Conservation (phyloP, 2,329 filamentous ascomycete species). For the Colletotrichum shisoi region DNA sequence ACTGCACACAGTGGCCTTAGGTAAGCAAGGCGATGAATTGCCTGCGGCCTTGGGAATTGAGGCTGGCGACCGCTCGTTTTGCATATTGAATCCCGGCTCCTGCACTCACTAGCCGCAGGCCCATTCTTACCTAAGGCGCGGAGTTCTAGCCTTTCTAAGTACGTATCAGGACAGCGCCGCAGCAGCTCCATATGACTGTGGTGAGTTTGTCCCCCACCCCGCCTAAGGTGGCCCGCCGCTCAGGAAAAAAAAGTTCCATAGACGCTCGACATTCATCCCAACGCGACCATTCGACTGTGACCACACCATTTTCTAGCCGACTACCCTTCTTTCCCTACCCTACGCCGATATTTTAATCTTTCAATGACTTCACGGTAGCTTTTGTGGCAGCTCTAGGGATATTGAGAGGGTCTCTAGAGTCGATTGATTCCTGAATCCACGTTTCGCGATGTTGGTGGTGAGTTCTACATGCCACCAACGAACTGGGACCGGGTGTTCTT, state of each 20-base stretch:
- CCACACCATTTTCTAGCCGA: conserved; percentile 16
- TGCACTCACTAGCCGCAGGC: not conserved
- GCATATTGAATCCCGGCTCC: conserved; percentile 8
- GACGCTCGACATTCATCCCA: conserved; percentile 1
- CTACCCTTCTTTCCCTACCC: conserved; percentile 9
- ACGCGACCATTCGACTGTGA: conserved; percentile 22
- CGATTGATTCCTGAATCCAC: conserved; percentile 57
- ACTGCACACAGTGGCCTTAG: not conserved
- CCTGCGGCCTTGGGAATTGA: not conserved
- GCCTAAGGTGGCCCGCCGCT: conserved; percentile 35
- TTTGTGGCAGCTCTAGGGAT: conserved; percentile 77
- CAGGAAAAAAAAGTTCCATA: conserved; percentile 38
- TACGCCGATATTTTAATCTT: conserved; percentile 36
- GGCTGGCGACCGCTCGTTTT: conserved; percentile 4
- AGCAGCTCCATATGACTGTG: conserved; percentile 31
- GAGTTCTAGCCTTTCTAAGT: conserved; percentile 20
- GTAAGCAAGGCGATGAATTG: conserved; percentile 23
- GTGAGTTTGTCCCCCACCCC: conserved; percentile 38
- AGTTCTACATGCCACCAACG: conserved; percentile 45
- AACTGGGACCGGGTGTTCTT: not conserved
- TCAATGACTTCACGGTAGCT: conserved; percentile 75
- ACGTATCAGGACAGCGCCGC: conserved; percentile 1
- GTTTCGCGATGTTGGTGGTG: conserved; percentile 56
- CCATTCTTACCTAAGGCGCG: conserved; percentile 23
- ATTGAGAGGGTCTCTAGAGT: conserved; percentile 79